Evolutionary conservation across 83 land plant species (phyloP), one percentile per base, ranked within the genome.

Genomic region (Picea abies): DNA sequence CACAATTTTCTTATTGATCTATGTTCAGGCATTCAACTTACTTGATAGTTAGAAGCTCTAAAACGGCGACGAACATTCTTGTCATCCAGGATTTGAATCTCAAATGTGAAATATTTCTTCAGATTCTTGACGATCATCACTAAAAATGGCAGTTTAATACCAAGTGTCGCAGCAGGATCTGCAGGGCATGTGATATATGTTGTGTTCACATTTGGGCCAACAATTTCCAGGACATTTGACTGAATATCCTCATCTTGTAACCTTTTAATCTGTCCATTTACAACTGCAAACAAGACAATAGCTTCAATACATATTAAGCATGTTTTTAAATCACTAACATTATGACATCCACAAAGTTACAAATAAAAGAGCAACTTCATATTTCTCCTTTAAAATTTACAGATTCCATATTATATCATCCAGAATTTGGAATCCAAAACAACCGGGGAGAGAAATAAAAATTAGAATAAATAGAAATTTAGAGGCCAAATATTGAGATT

Each of bases 11-110:
- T 16, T 22, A 23, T 11, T 2, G n/a, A 47, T 12, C 32, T 25
- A 25, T 49, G 44, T 76, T 17, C 77, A 73, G 26, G 9, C 1
- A 49, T 76, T 88, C 81, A 80, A 83, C 89, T 85, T 84, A 93
- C 99, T 91, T 96, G 99, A 89, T 83, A 96, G 80, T 93, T 96
- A 39, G 99, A 96, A 82, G 99, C 94, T 81, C 99, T 91, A 62
- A 96, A 96, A 7, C 99, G 91, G 19, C 99, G 91, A 12, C 97
- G 88, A 26, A 96, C 97, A 89, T 96, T 96, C 89, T 96, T 96
- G 87, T 96, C 99, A 86, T 96, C 99, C 88, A 96, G 92, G 26
- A 96, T 84, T 79, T 96, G 99, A 25, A 97, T 92, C 88, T 97
- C 99, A 91, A 97, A 97, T 39, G 96, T 91, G 92, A 97, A 97